phyloP scores from a whole-genome alignment of 257 asterid species.

The Solanum chiquidenum region DNA sequence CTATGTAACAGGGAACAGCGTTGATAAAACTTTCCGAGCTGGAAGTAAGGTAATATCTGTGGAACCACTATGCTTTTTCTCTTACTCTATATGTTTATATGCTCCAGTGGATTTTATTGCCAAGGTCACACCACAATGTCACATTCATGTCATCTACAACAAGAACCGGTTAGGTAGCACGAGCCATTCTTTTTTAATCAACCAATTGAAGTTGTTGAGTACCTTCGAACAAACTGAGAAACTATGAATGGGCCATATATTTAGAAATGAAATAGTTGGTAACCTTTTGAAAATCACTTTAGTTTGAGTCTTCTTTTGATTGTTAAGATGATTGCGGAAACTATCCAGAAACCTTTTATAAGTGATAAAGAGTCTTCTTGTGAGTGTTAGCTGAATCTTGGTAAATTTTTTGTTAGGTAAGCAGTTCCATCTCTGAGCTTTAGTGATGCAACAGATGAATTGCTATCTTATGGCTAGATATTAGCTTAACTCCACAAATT shows the following conservation, averaged over 20 bases:
- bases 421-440: not conserved
- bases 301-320: not conserved
- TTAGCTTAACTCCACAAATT: not conserved
- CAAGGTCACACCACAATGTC: not conserved
- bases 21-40: conserved; percentile 88
- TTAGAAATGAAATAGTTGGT: not conserved
- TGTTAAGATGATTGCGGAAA: not conserved
- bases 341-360: not conserved
- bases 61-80: not conserved
- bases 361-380: not conserved
- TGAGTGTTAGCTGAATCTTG: not conserved
- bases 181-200: not conserved
- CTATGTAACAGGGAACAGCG: conserved; percentile 67
- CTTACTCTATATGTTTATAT: not conserved
- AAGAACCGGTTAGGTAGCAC: not conserved
- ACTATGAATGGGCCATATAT: not conserved
- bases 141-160: not conserved
- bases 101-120: not conserved
- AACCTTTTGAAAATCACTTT: not conserved
- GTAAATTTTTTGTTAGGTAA: not conserved
- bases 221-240: not conserved
- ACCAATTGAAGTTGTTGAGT: not conserved
- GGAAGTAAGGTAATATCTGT: conserved; percentile 70
- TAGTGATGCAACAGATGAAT: not conserved
- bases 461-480: not conserved